These are phyloP conservation scores for Lentithecium fluviatile DNA, from an alignment of 495 filamentous ascomycete species.

Conservation along the genomic window DNA sequence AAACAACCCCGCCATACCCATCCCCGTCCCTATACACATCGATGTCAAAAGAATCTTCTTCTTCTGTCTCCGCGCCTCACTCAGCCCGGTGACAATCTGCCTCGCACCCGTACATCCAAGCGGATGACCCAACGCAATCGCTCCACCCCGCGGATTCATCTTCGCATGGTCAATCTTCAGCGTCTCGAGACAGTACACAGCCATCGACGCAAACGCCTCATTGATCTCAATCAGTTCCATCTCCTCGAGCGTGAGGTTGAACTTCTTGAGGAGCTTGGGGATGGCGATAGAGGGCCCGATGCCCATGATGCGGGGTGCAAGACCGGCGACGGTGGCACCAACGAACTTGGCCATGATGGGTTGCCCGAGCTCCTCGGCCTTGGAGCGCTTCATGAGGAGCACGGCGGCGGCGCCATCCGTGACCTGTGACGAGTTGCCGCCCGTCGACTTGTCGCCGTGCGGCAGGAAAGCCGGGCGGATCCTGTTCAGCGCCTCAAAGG, in stretches of 20 bases:
- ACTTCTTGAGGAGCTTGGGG: constrained; percentile 84
- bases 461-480: constrained; percentile 88
- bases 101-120: constrained; percentile 88
- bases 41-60: constrained; percentile 46
- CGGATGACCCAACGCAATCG: constrained; percentile 90
- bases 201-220: constrained; percentile 97
- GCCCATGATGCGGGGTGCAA: constrained; percentile 93
- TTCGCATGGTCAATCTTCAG: constrained; percentile 77
- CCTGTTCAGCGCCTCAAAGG: constrained; percentile 75
- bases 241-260: constrained; percentile 74
- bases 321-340: constrained; percentile 83
- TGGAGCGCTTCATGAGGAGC: constrained; percentile 90
- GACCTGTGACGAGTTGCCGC: constrained; percentile 94
- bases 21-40: constrained; percentile 47
- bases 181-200: constrained; percentile 81
- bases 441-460: constrained; percentile 83
- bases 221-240: constrained; percentile 92
- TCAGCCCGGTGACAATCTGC: constrained; percentile 73
- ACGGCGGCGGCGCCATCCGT: constrained; percentile 92
- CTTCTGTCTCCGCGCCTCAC: constrained; percentile 60
- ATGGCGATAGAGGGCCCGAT: constrained; percentile 93
- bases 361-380: constrained; percentile 81
- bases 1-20: constrained; percentile 45
- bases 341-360: constrained; percentile 94
- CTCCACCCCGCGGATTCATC: constrained; percentile 88